Percentiles rank a stretch among this genome's conserved stretches.
Evolutionary conservation across 2,329 filamentous ascomycete genomes (phyloP).

Genomic region (Fusarium tricinctum): DNA sequence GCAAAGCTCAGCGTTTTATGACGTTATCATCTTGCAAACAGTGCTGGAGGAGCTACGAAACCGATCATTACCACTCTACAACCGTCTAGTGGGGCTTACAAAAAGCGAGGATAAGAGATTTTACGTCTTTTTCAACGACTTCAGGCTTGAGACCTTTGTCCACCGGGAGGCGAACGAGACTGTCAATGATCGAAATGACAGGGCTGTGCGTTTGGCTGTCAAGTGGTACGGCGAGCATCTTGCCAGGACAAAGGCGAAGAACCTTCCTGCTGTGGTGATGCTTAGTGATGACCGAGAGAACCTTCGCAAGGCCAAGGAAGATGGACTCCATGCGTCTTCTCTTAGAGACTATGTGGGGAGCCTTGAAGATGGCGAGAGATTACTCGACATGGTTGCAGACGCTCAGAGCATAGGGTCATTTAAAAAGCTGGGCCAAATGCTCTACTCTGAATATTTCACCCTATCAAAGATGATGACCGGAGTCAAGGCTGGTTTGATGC

Average conservation of each 20-base stretch:
- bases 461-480: slow-evolving; percentile 96
- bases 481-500: slow-evolving; percentile 86
- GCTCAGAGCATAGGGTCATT: slow-evolving; percentile 76
- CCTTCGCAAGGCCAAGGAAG: slow-evolving; percentile 82
- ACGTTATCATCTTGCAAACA: slow-evolving; percentile 96
- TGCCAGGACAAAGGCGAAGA: slow-evolving; percentile 70
- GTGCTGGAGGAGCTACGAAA: slow-evolving; percentile 97
- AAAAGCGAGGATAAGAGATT: slow-evolving; percentile 98
- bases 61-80: slow-evolving; percentile 93
- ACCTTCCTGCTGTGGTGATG: slow-evolving; percentile 85
- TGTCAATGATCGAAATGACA: slow-evolving; percentile 97
- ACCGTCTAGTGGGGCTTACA: slow-evolving; percentile 88
- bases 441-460: slow-evolving; percentile 92
- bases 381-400: slow-evolving; percentile 94
- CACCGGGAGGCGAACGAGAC: slow-evolving; percentile 80
- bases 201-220: slow-evolving; percentile 87
- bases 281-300: slow-evolving; percentile 94
- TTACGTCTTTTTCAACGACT: slow-evolving; percentile 99
- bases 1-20: slow-evolving; percentile 90
- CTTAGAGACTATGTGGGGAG: slow-evolving; percentile 84
- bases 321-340: slow-evolving; percentile 78
- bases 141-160: slow-evolving; percentile 91
- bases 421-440: slow-evolving; percentile 74
- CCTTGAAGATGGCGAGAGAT: slow-evolving; percentile 84
- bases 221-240: slow-evolving; percentile 93